These are phyloP conservation scores for Vitis rupestris DNA, from an alignment of 164 flowering plant genomes.

Conservation along the genomic window DNA sequence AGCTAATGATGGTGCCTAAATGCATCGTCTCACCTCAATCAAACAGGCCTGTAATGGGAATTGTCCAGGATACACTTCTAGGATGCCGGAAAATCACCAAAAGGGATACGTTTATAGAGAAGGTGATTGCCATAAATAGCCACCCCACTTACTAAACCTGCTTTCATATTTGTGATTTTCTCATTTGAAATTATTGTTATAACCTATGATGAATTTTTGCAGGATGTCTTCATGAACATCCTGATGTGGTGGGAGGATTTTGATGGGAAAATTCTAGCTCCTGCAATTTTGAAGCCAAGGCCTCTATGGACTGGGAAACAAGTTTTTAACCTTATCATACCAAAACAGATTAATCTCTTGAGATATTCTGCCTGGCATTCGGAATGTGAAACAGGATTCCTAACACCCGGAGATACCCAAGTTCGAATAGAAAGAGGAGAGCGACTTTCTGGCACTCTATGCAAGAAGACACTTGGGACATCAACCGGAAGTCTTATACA, in stretches of 20 bases:
- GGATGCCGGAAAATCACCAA: slow-evolving; percentile 98
- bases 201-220: slow-evolving; percentile 15
- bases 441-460: slow-evolving; percentile 85
- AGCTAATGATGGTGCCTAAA: slow-evolving; percentile 99
- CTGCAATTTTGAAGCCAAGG: slow-evolving; percentile 89
- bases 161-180: background rate
- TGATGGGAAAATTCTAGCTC: slow-evolving; percentile 96
- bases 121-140: slow-evolving; percentile 39
- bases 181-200: background rate
- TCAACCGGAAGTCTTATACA: slow-evolving; percentile 97
- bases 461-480: slow-evolving; percentile 95
- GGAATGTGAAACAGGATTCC: slow-evolving; percentile 67
- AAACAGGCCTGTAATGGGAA: slow-evolving; percentile 98
- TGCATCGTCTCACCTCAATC: slow-evolving; percentile 98
- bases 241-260: slow-evolving; percentile 99
- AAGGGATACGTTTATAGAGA: slow-evolving; percentile 94
- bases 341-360: slow-evolving; percentile 93
- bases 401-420: slow-evolving; percentile 92
- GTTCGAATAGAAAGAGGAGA: slow-evolving; percentile 94
- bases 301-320: slow-evolving; percentile 99
- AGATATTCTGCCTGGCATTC: slow-evolving; percentile 89
- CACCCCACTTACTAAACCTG: too few species aligned
- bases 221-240: slow-evolving; percentile 98
- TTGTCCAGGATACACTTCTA: slow-evolving; percentile 95
- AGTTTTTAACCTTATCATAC: slow-evolving; percentile 95